Base-by-base conservation (phyloP, 1,284 basidiomycete species). In the Apiotrichum mycotoxinovorans region DNA sequence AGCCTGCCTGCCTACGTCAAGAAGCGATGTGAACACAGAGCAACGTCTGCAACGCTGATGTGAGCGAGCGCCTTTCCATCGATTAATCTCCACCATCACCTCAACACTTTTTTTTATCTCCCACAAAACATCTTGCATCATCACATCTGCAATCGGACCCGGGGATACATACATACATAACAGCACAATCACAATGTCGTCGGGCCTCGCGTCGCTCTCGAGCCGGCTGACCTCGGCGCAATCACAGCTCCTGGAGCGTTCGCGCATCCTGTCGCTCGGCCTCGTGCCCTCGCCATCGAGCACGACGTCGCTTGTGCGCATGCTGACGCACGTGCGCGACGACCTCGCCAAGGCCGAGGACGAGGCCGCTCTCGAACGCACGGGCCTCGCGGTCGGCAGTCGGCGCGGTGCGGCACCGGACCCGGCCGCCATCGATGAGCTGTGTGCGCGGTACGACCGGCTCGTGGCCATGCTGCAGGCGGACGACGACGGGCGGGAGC, bases 201-300 rank as follows among this genome's bases (percentile, higher is more conserved):
- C 25, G 14, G 12, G 11, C 5, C 25, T 51, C 25, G 49, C 38
- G 14, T 63, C 67, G 18, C 57, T 73, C 47, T 70, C 67, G 3
- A 66, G 67, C 40, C 65, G 72, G 25, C 67, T 76, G 10, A 74
- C 73, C 4, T 68, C 72, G n/a, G 68, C 72, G 26, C 74, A 75
- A 18, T 60, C 71, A 10, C 68, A 73, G 52, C 66, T 78, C 2
- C 66, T 78, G 47, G 76, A 78, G 56, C 67, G 76, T 45, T 69
- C 69, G 4, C 73, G 76, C 22, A 68, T 78, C 47, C 54, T 76
- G 51, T 71, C 70, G 1, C 68, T 78, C 26, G 69, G 69, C 27
- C 68, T 78, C 42, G 65, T 68, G 20, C 72, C 76, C 0, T 70
- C 66, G 4, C 67, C 74, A 0, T 67, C 71, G 3, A 66, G 71